Percentiles rank a stretch among this genome's conserved stretches.
Evolutionary conservation across 352 stramenopile species (phyloP).

Genomic region (Globisporangium radiosum): DNA sequence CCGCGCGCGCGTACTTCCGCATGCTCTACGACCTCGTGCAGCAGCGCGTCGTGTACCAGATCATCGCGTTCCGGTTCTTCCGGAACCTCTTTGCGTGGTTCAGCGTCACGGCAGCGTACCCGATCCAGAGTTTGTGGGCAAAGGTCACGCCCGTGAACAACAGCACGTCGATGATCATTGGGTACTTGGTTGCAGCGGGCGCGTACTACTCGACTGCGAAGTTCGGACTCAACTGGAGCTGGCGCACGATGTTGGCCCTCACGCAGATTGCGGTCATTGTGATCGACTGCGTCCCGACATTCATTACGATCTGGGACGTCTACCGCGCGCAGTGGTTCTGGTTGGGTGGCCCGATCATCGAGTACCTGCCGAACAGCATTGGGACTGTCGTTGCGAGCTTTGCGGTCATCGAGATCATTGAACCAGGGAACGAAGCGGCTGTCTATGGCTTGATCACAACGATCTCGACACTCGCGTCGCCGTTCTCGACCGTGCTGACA

Average conservation of each 20-base stretch:
- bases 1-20: slow-evolving; percentile 2
- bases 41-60: slow-evolving; percentile 43
- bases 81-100: slow-evolving; percentile 46
- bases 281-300: slow-evolving; percentile 19
- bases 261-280: slow-evolving; percentile 18
- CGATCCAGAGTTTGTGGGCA: slow-evolving; percentile 40
- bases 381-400: slow-evolving; percentile 12
- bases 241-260: slow-evolving; percentile 38
- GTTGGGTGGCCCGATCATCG: slow-evolving; percentile 19
- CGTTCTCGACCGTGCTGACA: slow-evolving; percentile 15
- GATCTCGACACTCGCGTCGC: slow-evolving; percentile 14
- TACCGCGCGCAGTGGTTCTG: slow-evolving; percentile 35
- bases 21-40: slow-evolving; percentile 53
- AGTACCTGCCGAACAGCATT: slow-evolving; percentile 15
- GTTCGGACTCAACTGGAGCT: slow-evolving; percentile 45
- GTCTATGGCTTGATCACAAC: slow-evolving; percentile 21
- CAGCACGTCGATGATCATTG: slow-evolving; percentile 28
- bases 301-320: slow-evolving; percentile 28
- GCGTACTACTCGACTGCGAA: slow-evolving; percentile 23
- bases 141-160: slow-evolving; percentile 38
- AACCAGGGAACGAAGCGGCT: slow-evolving; percentile 18
- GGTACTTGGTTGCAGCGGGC: slow-evolving; percentile 24
- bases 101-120: slow-evolving; percentile 29
- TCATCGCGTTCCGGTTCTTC: slow-evolving; percentile 54
- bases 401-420: slow-evolving; percentile 16